Evolutionary conservation across 352 stramenopile species (phyloP).

Genomic region (Phytophthora vignae): DNA sequence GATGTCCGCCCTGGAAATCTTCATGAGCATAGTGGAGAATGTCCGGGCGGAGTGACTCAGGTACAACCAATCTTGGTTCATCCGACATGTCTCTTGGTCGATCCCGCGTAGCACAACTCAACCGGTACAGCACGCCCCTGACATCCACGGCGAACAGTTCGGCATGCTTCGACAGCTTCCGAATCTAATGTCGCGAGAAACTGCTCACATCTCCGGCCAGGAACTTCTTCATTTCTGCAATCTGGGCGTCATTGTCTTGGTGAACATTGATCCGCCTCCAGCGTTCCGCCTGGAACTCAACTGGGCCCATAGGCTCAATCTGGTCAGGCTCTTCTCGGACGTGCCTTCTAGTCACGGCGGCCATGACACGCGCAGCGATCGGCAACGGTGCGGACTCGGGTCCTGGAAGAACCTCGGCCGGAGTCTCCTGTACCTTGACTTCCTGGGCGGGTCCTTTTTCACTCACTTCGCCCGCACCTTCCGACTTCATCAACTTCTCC

Average conservation of each 20-base stretch:
- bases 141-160: not conserved
- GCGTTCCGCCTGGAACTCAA: constrained; percentile 5
- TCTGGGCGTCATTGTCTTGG: not conserved
- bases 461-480: not conserved
- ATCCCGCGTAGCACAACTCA: not conserved
- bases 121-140: not conserved
- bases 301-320: not conserved
- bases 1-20: not conserved
- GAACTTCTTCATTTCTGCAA: constrained; percentile 2
- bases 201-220: not conserved
- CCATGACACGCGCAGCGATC: not conserved
- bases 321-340: not conserved
- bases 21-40: not conserved
- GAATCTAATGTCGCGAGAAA: not conserved
- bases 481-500: constrained; percentile 7
- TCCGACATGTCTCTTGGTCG: not conserved
- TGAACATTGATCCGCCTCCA: constrained; percentile 8
- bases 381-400: not conserved
- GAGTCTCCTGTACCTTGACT: too few relatives aligned
- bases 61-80: not conserved
- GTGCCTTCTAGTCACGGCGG: not conserved
- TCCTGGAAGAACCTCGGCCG: not conserved
- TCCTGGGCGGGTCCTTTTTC: not conserved
- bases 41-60: not conserved
- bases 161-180: not conserved